Evolutionary conservation across 805 yeast species (phyloP).

Genomic region (Kuraishia borneana): DNA sequence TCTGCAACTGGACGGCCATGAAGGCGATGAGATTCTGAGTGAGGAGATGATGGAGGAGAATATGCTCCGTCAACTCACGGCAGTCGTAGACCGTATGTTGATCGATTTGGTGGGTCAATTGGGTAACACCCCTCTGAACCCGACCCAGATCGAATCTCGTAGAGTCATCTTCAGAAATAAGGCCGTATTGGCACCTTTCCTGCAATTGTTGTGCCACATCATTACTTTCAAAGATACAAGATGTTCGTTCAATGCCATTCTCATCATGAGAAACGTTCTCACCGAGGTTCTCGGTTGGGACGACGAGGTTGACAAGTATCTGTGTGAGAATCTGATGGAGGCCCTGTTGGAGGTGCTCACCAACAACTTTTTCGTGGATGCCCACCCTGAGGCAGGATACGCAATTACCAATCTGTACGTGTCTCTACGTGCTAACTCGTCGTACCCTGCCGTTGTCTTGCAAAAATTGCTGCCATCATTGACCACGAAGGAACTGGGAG

Average conservation of each 20-base stretch:
- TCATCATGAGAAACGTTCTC: slow-evolving; percentile 66
- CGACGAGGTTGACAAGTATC: slow-evolving; percentile 62
- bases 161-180: slow-evolving; percentile 53
- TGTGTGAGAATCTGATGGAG: slow-evolving; percentile 57
- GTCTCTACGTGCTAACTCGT: slow-evolving; percentile 56
- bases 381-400: slow-evolving; percentile 87
- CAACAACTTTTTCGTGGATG: slow-evolving; percentile 73
- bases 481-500: slow-evolving; percentile 42
- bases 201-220: slow-evolving; percentile 64
- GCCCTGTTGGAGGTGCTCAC: slow-evolving; percentile 55
- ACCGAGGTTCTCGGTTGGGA: slow-evolving; percentile 58
- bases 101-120: slow-evolving; percentile 84
- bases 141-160: slow-evolving; percentile 57
- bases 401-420: slow-evolving; percentile 74
- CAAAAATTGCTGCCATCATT: slow-evolving; percentile 43
- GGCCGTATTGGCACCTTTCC: slow-evolving; percentile 64
- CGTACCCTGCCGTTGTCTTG: slow-evolving; percentile 54
- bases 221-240: slow-evolving; percentile 80
- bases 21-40: slow-evolving; percentile 57
- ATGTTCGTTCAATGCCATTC: slow-evolving; percentile 83
- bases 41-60: slow-evolving; percentile 99
- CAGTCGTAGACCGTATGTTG: slow-evolving; percentile 76
- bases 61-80: slow-evolving; percentile 83
- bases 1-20: slow-evolving; percentile 38
- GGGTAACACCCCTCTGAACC: slow-evolving; percentile 31